Percentiles rank a stretch among this genome's conserved stretches.
Conservation (phyloP, 805 yeast genomes). For the Lachancea sp. region DNA sequence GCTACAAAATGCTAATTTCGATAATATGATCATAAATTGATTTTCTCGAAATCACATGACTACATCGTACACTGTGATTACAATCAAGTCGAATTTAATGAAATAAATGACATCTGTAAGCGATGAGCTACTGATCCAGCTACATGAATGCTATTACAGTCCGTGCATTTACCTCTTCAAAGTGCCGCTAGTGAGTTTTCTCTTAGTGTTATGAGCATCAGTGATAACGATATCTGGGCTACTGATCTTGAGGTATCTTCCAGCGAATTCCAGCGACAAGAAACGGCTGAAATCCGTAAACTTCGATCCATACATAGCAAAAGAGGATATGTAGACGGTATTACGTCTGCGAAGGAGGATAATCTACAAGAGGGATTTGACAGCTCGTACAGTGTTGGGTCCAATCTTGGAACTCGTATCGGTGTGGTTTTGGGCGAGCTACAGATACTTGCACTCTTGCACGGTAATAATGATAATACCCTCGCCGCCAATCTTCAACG, state of each 20-base stretch:
- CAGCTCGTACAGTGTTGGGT: slow-evolving; percentile 70
- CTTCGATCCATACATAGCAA: slow-evolving; percentile 59
- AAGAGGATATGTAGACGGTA: slow-evolving; percentile 80
- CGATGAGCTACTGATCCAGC: too few relatives aligned
- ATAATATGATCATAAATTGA: too few relatives aligned
- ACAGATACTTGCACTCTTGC: slow-evolving; percentile 29
- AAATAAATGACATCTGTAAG: too few relatives aligned
- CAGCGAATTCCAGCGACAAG: neutral
- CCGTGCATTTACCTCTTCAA: too few relatives aligned
- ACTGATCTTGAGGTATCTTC: slow-evolving; percentile 15
- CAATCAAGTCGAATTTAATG: too few relatives aligned
- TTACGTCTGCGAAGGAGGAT: slow-evolving; percentile 58
- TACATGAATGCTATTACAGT: too few relatives aligned
- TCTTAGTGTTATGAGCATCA: neutral
- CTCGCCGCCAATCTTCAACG: slow-evolving; percentile 24
- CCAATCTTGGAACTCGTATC: slow-evolving; percentile 54
- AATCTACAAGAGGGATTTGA: slow-evolving; percentile 79
- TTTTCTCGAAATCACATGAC: too few relatives aligned
- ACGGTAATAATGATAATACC: slow-evolving; percentile 16
- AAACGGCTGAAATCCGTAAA: slow-evolving; percentile 31
- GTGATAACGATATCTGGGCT: slow-evolving; percentile 23
- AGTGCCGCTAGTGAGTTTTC: too few relatives aligned
- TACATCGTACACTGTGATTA: too few relatives aligned
- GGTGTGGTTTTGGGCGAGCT: slow-evolving; percentile 59
- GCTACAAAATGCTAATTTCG: too few relatives aligned